phyloP scores from a whole-genome alignment of 2,329 filamentous ascomycete species.

The Ceratocystis cacaofunesta region DNA sequence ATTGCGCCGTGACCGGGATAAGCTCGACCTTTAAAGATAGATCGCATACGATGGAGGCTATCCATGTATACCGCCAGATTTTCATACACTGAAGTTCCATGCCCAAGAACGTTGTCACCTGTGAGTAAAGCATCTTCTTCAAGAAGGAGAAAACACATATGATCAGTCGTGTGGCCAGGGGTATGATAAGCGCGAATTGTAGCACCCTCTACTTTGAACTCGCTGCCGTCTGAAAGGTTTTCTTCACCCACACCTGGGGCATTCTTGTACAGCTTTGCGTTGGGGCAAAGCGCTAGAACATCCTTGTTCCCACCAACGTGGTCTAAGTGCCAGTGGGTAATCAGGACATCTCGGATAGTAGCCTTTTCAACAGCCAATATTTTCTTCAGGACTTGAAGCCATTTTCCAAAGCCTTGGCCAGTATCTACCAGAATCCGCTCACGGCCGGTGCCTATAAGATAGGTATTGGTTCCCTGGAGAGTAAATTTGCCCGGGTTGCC shows the following conservation, averaged over 20 bases:
- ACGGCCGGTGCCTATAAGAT: slow-evolving; percentile 65
- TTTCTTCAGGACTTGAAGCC: slow-evolving; percentile 50
- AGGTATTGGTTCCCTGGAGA: slow-evolving; percentile 79
- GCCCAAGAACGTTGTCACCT: slow-evolving; percentile 75
- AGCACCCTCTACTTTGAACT: slow-evolving; percentile 43
- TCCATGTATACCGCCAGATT: slow-evolving; percentile 53
- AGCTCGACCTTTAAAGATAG: slow-evolving; percentile 46
- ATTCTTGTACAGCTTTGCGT: slow-evolving; percentile 49
- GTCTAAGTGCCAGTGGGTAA: slow-evolving; percentile 90
- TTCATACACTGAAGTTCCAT: slow-evolving; percentile 77
- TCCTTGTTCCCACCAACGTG: slow-evolving; percentile 65
- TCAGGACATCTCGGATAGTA: slow-evolving; percentile 50
- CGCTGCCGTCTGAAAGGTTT: slow-evolving; percentile 36
- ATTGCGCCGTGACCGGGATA: slow-evolving; percentile 84
- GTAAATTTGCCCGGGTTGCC: slow-evolving; percentile 79
- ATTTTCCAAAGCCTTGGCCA: slow-evolving; percentile 63
- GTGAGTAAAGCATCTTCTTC: slow-evolving; percentile 79
- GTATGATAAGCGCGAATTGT: slow-evolving; percentile 49
- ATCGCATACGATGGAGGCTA: slow-evolving; percentile 55
- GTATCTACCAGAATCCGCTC: slow-evolving; percentile 76
- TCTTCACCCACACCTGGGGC: slow-evolving; percentile 35
- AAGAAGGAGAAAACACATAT: slow-evolving; percentile 61
- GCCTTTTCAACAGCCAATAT: slow-evolving; percentile 55
- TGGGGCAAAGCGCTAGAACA: slow-evolving; percentile 48
- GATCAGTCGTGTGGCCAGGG: slow-evolving; percentile 63